Percentiles rank a stretch among this genome's conserved stretches.
Conservation (phyloP, 768 basidiomycete genomes). For the Leccinum uliginosum region DNA sequence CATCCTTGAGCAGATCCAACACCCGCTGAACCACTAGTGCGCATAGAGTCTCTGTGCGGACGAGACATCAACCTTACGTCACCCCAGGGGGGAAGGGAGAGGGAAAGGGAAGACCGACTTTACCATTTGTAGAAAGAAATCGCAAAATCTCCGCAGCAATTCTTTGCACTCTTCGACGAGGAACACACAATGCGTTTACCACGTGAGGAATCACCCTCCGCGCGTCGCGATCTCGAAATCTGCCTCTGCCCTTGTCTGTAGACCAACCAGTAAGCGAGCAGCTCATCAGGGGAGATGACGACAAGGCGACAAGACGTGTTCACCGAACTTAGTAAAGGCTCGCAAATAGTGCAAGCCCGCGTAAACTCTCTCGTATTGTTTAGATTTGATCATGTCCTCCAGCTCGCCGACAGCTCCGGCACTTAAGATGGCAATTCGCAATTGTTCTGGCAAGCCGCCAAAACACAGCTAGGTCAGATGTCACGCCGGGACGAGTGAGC, state of each 20-base stretch:
- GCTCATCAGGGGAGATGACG: not conserved
- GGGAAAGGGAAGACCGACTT: no score
- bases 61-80: not conserved
- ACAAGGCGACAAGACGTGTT: not conserved
- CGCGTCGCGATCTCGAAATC: not conserved
- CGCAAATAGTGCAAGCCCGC: conserved; percentile 24
- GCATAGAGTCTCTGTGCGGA: conserved; percentile 9
- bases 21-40: conserved; percentile 9
- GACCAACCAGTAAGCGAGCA: not conserved
- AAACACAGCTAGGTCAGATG: not conserved
- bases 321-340: conserved; percentile 18
- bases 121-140: conserved; percentile 15
- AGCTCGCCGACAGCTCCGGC: conserved; percentile 11
- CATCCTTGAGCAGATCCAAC: conserved; percentile 15
- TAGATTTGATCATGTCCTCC: conserved; percentile 11
- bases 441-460: conserved; percentile 1
- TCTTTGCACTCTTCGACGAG: conserved; percentile 5
- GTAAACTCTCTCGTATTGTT: conserved; percentile 4
- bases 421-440: conserved; percentile 14
- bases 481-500: not conserved
- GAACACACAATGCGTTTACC: conserved; percentile 13
- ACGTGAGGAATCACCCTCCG: conserved; percentile 10
- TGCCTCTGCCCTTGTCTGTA: conserved; percentile 6
- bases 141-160: conserved; percentile 13
- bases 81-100: no score